phyloP scores from a whole-genome alignment of 2,329 filamentous ascomycete species.

The Alternaria atra region DNA sequence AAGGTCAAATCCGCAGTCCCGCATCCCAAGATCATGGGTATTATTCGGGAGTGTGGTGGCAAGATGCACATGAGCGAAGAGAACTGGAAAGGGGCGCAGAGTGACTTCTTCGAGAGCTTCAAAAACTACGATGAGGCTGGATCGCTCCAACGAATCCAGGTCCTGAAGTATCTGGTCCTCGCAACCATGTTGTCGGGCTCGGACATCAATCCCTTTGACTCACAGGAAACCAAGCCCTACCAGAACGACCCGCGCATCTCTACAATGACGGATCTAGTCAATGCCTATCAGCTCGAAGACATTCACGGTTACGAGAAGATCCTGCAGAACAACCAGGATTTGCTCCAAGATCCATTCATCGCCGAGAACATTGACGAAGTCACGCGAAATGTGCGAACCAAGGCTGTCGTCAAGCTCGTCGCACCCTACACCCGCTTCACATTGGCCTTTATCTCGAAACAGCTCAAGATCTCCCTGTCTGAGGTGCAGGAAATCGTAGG shows the following conservation, averaged over 20 bases:
- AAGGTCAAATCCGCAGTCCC: constrained; percentile 96
- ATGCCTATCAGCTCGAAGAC: constrained; percentile 95
- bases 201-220: constrained; percentile 98
- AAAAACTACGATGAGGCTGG: constrained; percentile 98
- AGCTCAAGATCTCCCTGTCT: constrained; percentile 82
- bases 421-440: constrained; percentile 95
- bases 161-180: constrained; percentile 94
- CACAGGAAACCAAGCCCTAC: constrained; percentile 98
- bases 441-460: constrained; percentile 83
- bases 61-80: constrained; percentile 99
- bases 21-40: constrained; percentile 98
- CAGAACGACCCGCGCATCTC: constrained; percentile 93
- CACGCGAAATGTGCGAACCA: constrained; percentile 96
- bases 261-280: constrained; percentile 96
- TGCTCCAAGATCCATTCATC: constrained; percentile 92
- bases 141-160: constrained; percentile 93
- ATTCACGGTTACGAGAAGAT: constrained; percentile 91
- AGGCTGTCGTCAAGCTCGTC: constrained; percentile 91
- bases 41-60: constrained; percentile 97
- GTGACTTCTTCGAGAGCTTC: constrained; percentile 98
- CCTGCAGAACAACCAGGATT: constrained; percentile 84
- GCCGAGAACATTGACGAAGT: constrained; percentile 99
- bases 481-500: constrained; percentile 97
- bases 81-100: constrained; percentile 97
- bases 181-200: constrained; percentile 99